These are phyloP conservation scores for Acacia confusa DNA, from an alignment of 306 rosid species.

Conservation along the genomic window DNA sequence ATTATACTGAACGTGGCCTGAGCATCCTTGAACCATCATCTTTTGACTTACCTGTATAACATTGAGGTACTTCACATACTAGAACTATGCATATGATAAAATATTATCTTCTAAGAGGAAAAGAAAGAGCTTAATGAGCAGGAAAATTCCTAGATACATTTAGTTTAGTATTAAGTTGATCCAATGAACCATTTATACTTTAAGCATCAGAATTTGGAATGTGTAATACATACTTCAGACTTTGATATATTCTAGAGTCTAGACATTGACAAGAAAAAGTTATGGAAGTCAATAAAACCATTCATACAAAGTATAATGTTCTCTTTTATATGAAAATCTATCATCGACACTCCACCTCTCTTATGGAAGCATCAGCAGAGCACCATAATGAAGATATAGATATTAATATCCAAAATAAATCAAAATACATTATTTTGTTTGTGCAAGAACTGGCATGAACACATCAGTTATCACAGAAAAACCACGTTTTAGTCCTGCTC, in stretches of 20 bases:
- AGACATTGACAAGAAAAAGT: background rate
- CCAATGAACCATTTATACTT: background rate
- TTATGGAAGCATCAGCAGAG: conserved; percentile 16
- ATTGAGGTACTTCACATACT: conserved; percentile 25
- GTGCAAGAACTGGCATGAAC: background rate
- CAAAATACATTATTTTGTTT: background rate
- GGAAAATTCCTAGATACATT: background rate
- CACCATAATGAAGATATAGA: conserved; percentile 15
- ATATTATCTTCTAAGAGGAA: conserved; percentile 3
- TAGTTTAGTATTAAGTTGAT: background rate
- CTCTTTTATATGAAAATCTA: conserved; percentile 5
- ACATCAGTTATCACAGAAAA: conserved; percentile 2
- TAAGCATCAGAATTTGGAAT: background rate
- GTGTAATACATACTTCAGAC: background rate
- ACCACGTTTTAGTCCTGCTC: conserved; percentile 16
- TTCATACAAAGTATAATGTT: background rate
- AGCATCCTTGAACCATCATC: conserved; percentile 97
- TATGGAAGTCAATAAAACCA: background rate
- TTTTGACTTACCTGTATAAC: conserved; percentile 83
- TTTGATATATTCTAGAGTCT: background rate
- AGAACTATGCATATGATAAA: conserved; percentile 1
- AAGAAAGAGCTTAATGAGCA: conserved; percentile 23
- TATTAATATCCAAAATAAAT: conserved; percentile 23
- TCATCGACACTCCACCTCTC: background rate
- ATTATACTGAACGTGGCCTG: conserved; percentile 72